These are phyloP conservation scores for Gentiana macrophylla DNA, from an alignment of 257 asterid genomes.

Conservation along the genomic window DNA sequence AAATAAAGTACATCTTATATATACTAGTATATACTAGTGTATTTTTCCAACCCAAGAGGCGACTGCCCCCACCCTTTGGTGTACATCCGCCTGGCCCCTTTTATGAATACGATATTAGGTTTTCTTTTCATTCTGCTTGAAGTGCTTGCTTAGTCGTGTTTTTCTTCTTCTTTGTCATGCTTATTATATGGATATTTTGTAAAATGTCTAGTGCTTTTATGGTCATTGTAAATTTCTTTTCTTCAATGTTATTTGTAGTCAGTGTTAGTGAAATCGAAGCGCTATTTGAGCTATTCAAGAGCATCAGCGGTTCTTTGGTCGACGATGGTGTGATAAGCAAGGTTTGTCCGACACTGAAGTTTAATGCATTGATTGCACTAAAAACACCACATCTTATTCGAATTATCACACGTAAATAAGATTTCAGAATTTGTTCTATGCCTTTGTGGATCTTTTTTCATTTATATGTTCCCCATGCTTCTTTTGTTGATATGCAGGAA, in stretches of 20 bases:
- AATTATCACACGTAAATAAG: no score
- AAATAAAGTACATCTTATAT: no score
- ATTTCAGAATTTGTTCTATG: no score
- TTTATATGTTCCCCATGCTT: no score
- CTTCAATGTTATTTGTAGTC: constrained; percentile 40
- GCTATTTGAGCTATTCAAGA: constrained; percentile 92
- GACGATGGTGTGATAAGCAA: constrained; percentile 94
- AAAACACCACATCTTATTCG: no score
- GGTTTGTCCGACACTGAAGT: constrained; percentile 23
- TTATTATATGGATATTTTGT: not conserved
- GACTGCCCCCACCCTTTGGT: no score
- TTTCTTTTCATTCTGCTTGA: not conserved
- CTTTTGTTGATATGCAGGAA: constrained; percentile 60
- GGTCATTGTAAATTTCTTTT: not conserved
- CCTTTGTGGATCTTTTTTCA: no score
- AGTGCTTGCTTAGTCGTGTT: not conserved
- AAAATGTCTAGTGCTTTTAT: not conserved
- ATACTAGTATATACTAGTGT: no score
- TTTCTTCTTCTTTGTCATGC: not conserved
- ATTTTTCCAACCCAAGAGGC: no score
- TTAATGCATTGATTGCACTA: no score
- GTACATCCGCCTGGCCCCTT: no score
- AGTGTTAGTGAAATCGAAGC: constrained; percentile 99
- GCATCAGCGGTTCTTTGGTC: constrained; percentile 85
- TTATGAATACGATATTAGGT: no score